Evolutionary conservation across 345 rosid species (phyloP).

Genomic region (Streptanthus diversifolius): DNA sequence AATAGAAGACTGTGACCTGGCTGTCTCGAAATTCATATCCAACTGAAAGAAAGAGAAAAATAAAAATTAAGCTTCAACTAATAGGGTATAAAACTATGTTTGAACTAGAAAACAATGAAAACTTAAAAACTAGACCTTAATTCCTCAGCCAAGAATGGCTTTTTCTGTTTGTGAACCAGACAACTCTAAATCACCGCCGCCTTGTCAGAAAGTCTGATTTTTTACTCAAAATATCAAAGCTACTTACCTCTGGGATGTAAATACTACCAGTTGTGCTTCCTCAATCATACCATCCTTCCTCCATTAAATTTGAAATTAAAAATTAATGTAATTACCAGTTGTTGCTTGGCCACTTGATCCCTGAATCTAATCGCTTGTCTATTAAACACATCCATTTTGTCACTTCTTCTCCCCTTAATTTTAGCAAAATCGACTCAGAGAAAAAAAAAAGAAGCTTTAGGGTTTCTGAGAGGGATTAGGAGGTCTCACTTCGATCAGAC

Average conservation of each 20-base stretch:
- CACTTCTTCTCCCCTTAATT: background rate
- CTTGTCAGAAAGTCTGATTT: conserved; percentile 48
- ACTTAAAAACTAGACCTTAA: conserved; percentile 46
- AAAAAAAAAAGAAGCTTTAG: conserved; percentile 11
- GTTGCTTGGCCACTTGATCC: conserved; percentile 98
- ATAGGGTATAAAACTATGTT: background rate
- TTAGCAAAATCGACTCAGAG: no score
- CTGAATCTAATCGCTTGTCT: conserved; percentile 90
- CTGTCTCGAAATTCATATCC: conserved; percentile 78
- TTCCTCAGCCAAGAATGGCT: conserved; percentile 94
- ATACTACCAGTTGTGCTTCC: conserved; percentile 86
- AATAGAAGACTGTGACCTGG: conserved; percentile 55
- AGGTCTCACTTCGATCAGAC: background rate
- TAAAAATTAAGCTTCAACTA: background rate
- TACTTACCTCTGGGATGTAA: conserved; percentile 64
- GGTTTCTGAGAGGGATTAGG: background rate
- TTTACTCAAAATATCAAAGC: conserved; percentile 20
- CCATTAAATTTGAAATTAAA: background rate
- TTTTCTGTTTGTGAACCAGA: conserved; percentile 97
- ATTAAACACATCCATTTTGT: conserved; percentile 81
- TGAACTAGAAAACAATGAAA: background rate
- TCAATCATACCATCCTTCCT: no score
- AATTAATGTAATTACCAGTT: conserved; percentile 31
- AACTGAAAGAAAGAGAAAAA: conserved; percentile 45
- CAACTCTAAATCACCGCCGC: conserved; percentile 64